Base-by-base conservation (phyloP, 306 rosid species). In the Adenanthera pavonina region DNA sequence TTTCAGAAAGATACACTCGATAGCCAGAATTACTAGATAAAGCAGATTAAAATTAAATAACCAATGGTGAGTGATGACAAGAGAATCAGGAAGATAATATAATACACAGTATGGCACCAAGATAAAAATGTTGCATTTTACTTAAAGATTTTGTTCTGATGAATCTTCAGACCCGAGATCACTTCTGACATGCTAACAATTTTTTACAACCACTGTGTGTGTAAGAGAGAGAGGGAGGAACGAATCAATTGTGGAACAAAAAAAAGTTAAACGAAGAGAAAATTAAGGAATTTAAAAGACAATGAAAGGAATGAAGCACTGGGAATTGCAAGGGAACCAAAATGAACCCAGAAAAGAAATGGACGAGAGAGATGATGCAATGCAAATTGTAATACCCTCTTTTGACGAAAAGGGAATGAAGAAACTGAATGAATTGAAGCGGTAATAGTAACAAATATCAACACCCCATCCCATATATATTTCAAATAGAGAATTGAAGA, bases 111-210 rank as follows among this genome's bases (percentile, higher is more conserved):
- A 47, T 65, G 79, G 44, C 8, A 72, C 49, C 78, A 72, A 15
- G 47, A 43, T 54, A 75, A 75, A 12, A 65, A 11, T 38, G 36
- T 62, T 44, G 36, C 35, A 76, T 17, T 43, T 66, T 56, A 38
- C 12, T 43, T 14, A 53, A 57, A 15, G 25, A 48, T 47, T 66
- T 62, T 47, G n/a, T 3, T n/a, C 49, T 80, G 46, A 66, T 35
- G 73, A 84, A 68, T 83, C 70, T 83, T 85, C 66, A 77, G 81
- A 85, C 56, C 86, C 86, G 77, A 84, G 69, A 87, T 83, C 81
- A 82, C 35, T 41, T 43, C 81, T 72, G 79, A 78, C 83, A 78
- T 15, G 33, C 67, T 53, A 36, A 59, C 72, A 72, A 56, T 76
- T 76, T 51, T 44, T 12, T 4, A 34, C 33, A 12, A 2, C 68